Evolutionary conservation across 1,284 basidiomycete genomes (phyloP).

Genomic region (Waitea zeae): DNA sequence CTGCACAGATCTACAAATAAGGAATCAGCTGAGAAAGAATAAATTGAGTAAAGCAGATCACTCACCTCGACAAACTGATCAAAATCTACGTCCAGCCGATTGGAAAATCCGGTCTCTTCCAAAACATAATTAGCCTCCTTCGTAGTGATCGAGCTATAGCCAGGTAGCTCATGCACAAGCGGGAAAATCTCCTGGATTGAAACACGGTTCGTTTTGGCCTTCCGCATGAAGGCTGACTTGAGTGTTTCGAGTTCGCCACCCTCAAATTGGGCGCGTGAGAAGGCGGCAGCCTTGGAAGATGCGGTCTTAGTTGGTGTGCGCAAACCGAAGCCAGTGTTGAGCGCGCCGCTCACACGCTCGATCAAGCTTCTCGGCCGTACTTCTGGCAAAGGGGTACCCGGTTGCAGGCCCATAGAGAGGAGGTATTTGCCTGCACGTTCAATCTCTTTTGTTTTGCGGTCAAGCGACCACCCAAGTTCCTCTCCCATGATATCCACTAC

Average conservation of each 20-base stretch:
- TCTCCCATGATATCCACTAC: constrained; percentile 86
- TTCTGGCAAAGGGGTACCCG: constrained; percentile 15
- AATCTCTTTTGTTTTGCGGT: constrained; percentile 43
- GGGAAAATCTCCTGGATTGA: constrained; percentile 7
- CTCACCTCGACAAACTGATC: constrained; percentile 71
- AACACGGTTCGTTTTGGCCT: constrained; percentile 15
- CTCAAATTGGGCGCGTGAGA: constrained; percentile 47
- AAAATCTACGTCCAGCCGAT: constrained; percentile 39
- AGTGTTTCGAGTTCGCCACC: constrained; percentile 51
- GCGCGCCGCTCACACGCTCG: constrained; percentile 17
- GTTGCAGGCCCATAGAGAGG: constrained; percentile 58
- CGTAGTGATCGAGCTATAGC: constrained; percentile 30
- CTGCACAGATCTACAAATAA: constrained; percentile 49
- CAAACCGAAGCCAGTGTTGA: constrained; percentile 13
- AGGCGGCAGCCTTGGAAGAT: constrained; percentile 16
- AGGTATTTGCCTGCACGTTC: constrained; percentile 47
- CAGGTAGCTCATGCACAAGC: constrained; percentile 27
- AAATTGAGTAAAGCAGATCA: constrained; percentile 5
- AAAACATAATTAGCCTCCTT: constrained; percentile 61
- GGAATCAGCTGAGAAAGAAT: constrained; percentile 5
- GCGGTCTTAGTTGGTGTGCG: constrained; percentile 10
- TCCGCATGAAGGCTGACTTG: constrained; percentile 32
- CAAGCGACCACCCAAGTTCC: constrained; percentile 65
- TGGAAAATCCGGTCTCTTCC: constrained; percentile 53
- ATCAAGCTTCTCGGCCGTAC: constrained; percentile 15